A percentile compares a stretch with the other conserved stretches of the same genome.
Evolutionary conservation across 2,329 filamentous ascomycete species (phyloP).

Genomic region (Chaetomium strumarium): DNA sequence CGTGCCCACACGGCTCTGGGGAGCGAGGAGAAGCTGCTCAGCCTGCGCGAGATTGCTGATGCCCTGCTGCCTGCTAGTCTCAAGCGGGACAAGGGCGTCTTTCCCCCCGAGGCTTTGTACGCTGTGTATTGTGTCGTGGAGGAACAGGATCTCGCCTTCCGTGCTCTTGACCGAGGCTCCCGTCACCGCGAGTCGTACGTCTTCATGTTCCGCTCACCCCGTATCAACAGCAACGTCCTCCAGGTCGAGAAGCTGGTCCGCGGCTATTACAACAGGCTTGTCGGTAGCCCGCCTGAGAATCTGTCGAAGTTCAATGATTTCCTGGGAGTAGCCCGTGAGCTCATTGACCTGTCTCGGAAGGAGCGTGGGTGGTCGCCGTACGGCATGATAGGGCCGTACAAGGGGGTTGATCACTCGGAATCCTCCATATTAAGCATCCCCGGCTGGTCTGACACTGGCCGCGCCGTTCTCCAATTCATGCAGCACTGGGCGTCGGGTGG

Average conservation of each 20-base stretch:
- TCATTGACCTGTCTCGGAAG: slow-evolving; percentile 48
- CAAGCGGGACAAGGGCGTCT: slow-evolving; percentile 33
- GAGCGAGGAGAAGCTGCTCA: slow-evolving; percentile 40
- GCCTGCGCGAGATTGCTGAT: slow-evolving; percentile 46
- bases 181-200: slow-evolving; percentile 48
- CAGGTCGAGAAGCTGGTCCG: slow-evolving; percentile 48
- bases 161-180: slow-evolving; percentile 41
- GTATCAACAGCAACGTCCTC: slow-evolving; percentile 48
- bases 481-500: slow-evolving; percentile 59
- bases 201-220: slow-evolving; percentile 55
- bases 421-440: slow-evolving; percentile 10
- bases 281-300: slow-evolving; percentile 3
- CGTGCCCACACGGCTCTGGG: slow-evolving; percentile 39
- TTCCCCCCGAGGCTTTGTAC: slow-evolving; percentile 51
- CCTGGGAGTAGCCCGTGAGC: slow-evolving; percentile 40
- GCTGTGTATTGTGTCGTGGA: slow-evolving; percentile 63
- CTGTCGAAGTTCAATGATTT: slow-evolving; percentile 38
- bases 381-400: slow-evolving; percentile 42
- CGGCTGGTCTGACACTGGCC: slow-evolving; percentile 45
- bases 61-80: slow-evolving; percentile 28
- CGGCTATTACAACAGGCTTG: slow-evolving; percentile 45
- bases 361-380: slow-evolving; percentile 43
- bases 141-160: slow-evolving; percentile 56
- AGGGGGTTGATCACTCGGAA: slow-evolving; percentile 7
- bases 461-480: slow-evolving; percentile 59